Conservation (phyloP, 257 asterid genomes). For the Solanum virginianum region DNA sequence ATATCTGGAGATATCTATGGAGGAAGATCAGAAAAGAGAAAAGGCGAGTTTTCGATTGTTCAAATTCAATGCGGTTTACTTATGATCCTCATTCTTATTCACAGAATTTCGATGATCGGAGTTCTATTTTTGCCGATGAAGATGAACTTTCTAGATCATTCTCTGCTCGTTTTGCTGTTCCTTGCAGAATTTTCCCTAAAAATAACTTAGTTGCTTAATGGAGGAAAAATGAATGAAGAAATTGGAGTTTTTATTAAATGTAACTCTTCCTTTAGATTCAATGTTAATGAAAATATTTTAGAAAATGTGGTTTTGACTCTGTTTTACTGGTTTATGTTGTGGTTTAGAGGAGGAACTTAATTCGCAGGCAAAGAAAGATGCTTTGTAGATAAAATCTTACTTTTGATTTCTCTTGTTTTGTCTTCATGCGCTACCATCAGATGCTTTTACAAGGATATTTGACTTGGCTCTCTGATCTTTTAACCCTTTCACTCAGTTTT, state of each 20-base stretch:
- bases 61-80: conserved; percentile 40
- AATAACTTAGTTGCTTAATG: conserved; percentile 23
- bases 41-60: conserved; percentile 26
- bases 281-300: background rate
- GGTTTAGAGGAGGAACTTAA: background rate
- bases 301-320: background rate
- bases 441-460: background rate
- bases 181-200: conserved; percentile 44
- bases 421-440: background rate
- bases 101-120: conserved; percentile 60
- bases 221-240: background rate
- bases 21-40: conserved; percentile 58
- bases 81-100: conserved; percentile 68
- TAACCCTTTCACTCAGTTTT: background rate
- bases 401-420: background rate
- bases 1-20: conserved; percentile 59
- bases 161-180: conserved; percentile 75
- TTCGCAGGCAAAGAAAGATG: background rate
- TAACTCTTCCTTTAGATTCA: background rate
- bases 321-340: background rate
- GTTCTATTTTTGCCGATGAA: conserved; percentile 22
- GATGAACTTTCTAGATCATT: conserved; percentile 60
- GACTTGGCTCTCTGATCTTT: background rate
- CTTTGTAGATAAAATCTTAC: background rate
- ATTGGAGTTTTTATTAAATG: background rate